Evolutionary conservation across 2,329 filamentous ascomycete genomes (phyloP), one percentile per base, ranked within the genome.

Genomic region (Trichoderma pleuroti): DNA sequence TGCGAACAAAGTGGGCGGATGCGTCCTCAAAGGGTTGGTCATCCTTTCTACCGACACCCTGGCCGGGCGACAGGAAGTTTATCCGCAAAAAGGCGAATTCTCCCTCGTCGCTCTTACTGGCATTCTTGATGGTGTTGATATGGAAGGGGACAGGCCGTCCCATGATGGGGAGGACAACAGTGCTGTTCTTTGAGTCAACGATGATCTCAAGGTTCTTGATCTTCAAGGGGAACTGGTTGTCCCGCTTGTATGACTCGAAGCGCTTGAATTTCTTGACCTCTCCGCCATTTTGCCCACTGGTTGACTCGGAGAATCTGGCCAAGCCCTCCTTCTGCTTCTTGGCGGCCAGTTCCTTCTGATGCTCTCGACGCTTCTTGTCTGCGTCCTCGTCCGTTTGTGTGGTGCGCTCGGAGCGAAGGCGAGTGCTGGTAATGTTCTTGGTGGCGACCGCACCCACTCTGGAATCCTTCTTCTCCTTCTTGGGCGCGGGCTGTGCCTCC

Each of bases 261-360:
- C 94, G 93, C 85, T 98, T 98, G 86, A 99, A 98, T 83, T 95
- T 97, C 86, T 98, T 98, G 80, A 97, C 92, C 74, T 96, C 92
- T n/a, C 91, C 90, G 39, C 95, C 96, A 77, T 97, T 96, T 74
- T 95, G 86, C 71, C 91, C 93, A 71, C 90, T 92, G 0, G 92
- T 94, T 0, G 93, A 92, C 77, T 97, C 93, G 54, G 93, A 90
- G 79, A 97, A 99, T 73, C 93, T 88, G 21, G 90, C 91, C 28
- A 97, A 82, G 66, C 96, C 96, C 76, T 97, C 92, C 75, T 91
- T 90, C 76, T 97, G 94, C 83, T 98, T 98, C 85, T 95, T 97
- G 18, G 84, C 77, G 7, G 94, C 92, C 21, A 91, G 87, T 78
- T 97, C 93, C 80, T 94, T 97, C 80, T 99, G 96, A 83, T 99